Conservation (phyloP, 225 moss, liverwort and hornwort species). For the Sphagnum tenellum region DNA sequence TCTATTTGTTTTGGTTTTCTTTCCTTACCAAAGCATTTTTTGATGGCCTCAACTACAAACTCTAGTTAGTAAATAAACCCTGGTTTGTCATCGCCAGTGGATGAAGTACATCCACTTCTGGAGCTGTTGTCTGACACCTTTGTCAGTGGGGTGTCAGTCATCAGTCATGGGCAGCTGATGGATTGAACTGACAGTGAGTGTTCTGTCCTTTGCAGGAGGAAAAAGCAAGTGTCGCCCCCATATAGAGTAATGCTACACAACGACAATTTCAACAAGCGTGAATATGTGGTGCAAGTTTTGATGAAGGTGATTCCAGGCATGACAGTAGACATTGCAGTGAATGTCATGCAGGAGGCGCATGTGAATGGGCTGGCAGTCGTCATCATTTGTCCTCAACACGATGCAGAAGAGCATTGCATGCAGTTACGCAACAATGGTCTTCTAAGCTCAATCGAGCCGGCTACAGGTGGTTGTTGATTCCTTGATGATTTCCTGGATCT, state of each 20-base stretch:
- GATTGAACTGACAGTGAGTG: background rate
- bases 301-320: conserved; percentile 95
- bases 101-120: too few relatives aligned
- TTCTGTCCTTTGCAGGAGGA: conserved; percentile 29
- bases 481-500: background rate
- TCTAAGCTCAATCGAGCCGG: conserved; percentile 83
- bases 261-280: conserved; percentile 86
- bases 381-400: conserved; percentile 76
- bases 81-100: background rate
- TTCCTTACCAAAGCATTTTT: background rate
- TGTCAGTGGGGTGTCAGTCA: background rate
- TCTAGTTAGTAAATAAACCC: background rate
- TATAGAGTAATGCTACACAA: conserved; percentile 94
- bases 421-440: conserved; percentile 79
- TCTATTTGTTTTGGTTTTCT: background rate
- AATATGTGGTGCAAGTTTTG: conserved; percentile 89
- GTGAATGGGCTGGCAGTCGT: conserved; percentile 85
- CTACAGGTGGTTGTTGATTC: conserved; percentile 38
- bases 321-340: conserved; percentile 87
- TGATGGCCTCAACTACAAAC: background rate
- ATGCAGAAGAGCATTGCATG: conserved; percentile 86
- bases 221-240: conserved; percentile 78
- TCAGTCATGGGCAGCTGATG: background rate
- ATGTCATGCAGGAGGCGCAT: conserved; percentile 91
- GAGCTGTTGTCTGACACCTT: background rate